Base-by-base conservation (phyloP, 305 asterid species). In the Lippia alba region DNA sequence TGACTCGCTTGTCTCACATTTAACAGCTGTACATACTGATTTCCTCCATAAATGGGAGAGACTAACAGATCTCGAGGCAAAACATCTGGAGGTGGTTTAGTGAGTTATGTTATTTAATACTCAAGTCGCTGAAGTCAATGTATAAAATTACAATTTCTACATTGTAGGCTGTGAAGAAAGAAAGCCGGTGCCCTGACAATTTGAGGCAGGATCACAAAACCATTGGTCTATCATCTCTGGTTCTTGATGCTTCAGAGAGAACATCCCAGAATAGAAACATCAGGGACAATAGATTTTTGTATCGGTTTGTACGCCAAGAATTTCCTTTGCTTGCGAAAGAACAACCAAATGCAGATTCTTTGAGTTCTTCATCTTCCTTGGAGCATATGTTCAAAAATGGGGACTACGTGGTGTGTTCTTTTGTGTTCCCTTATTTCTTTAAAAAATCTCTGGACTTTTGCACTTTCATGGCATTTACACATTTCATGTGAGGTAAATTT, bases 41-140 rank as follows among this genome's bases (percentile, higher is more conserved):
- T 94, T 94, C 78, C 97, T 94, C 79, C 86, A 76, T 67, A 88
- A 84, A 71, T 94, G 99, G 99, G 96, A 90, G 84, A 83, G 87
- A 70, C 80, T 94, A 80, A 81, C 91, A 75, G 99, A 94, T 86
- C 83, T 94, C 80, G 99, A 94, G 82, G 90, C 96, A 64, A 87
- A 80, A 67, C 92, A 90, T 68, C 53, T 76, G 79, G 96, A 91
- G 99, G 98, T 91, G 84, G 71, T 51, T 59, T 64, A 61, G 61
- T 48, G 73, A 76, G 67, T 54, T 36, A 64, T 72, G 30, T 54
- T 20, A 59, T 67, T 24, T 24, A 24, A 62, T 77, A 55, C 57
- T 70, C 18, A 32, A 34, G 73, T 59, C 57, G 68, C 76, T 57
- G 55, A 74, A 71, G 71, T 66, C 69, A 66, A 71, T 64, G 19